These are phyloP conservation scores for Euphorbia corollata DNA, from an alignment of 441 rosid species.

Conservation along the genomic window DNA sequence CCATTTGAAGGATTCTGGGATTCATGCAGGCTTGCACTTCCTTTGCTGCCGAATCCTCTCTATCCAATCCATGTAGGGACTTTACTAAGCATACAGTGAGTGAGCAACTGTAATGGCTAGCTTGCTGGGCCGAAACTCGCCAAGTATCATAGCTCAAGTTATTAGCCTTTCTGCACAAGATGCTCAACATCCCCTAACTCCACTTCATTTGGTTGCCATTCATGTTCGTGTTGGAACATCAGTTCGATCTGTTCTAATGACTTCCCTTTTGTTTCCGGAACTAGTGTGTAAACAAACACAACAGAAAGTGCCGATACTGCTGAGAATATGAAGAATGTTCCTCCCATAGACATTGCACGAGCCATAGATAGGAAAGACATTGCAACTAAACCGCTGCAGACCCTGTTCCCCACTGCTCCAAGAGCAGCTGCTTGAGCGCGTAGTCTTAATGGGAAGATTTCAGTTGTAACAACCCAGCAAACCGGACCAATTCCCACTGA, in stretches of 20 bases:
- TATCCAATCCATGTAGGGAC: neutral
- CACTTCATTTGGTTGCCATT: constrained; percentile 40
- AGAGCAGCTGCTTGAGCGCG: constrained; percentile 87
- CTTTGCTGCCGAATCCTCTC: neutral
- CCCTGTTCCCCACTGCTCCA: constrained; percentile 80
- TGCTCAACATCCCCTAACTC: constrained; percentile 68
- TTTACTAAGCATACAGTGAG: neutral
- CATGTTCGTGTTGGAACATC: constrained; percentile 43
- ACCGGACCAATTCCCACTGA: constrained; percentile 83
- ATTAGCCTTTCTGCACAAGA: constrained; percentile 45
- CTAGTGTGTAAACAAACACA: constrained; percentile 47
- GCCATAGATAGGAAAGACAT: constrained; percentile 83
- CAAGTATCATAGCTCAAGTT: neutral
- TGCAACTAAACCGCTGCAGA: constrained; percentile 72
- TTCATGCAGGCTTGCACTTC: neutral
- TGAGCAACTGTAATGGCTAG: neutral
- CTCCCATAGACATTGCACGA: constrained; percentile 49
- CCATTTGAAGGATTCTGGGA: too few relatives aligned
- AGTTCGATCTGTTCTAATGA: constrained; percentile 75
- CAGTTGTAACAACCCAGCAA: constrained; percentile 83
- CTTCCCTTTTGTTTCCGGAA: constrained; percentile 85
- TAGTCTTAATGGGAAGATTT: constrained; percentile 71
- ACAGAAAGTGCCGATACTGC: constrained; percentile 59
- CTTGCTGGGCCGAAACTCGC: neutral
- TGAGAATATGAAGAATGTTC: constrained; percentile 62